phyloP scores from a whole-genome alignment of 176 grass and related monocot genomes.

The Cymbopogon citratus region DNA sequence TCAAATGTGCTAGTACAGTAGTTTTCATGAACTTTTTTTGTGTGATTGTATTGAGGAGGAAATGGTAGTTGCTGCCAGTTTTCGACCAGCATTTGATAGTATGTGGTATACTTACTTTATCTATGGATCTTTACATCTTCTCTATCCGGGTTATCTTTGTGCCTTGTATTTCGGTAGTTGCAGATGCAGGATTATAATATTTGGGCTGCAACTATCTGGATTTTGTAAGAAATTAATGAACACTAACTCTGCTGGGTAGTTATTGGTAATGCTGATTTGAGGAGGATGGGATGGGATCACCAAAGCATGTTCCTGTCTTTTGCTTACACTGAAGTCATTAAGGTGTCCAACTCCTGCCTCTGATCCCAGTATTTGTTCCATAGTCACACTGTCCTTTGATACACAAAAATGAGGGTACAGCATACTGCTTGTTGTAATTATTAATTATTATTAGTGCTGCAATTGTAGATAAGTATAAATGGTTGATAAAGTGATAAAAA shows the following conservation, averaged over 20 bases:
- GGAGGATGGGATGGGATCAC: conserved; percentile 32
- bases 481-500: conserved; percentile 62
- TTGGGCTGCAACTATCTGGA: background rate
- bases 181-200: background rate
- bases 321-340: conserved; percentile 71
- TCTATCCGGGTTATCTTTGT: background rate
- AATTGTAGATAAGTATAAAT: conserved; percentile 57
- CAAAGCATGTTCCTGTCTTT: conserved; percentile 65
- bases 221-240: background rate
- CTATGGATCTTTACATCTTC: background rate
- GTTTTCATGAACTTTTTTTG: background rate
- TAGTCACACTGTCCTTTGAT: background rate
- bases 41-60: background rate
- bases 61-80: background rate
- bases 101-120: background rate
- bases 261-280: conserved; percentile 48
- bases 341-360: conserved; percentile 53
- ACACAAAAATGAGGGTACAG: background rate
- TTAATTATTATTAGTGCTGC: background rate
- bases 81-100: background rate
- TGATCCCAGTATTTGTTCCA: conserved; percentile 36
- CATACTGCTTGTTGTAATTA: background rate
- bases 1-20: background rate
- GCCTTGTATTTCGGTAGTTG: background rate
- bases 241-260: conserved; percentile 25